Evolutionary conservation across 306 rosid genomes (phyloP).

Genomic region (Prosopis cineraria): DNA sequence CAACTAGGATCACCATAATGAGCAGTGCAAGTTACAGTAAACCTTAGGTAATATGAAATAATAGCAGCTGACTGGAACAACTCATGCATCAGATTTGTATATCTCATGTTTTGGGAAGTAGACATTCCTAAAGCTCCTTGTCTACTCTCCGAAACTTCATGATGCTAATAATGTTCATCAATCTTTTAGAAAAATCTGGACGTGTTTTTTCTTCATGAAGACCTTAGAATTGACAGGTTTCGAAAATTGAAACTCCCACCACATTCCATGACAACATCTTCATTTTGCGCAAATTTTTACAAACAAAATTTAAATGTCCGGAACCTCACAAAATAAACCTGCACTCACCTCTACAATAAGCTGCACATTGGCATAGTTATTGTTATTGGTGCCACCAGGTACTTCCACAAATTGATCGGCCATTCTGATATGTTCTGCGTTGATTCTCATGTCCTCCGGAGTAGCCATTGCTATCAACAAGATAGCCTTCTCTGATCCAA

Average conservation of each 20-base stretch:
- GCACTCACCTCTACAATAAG: constrained; percentile 87
- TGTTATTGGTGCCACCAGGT: constrained; percentile 99
- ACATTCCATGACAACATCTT: constrained; percentile 17
- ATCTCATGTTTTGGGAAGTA: constrained; percentile 24
- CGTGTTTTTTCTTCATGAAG: not conserved
- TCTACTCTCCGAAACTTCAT: not conserved
- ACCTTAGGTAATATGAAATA: constrained; percentile 30
- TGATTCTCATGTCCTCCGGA: constrained; percentile 99
- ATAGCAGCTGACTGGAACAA: constrained; percentile 20
- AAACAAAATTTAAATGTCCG: not conserved
- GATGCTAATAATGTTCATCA: not conserved
- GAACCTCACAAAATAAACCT: constrained; percentile 24
- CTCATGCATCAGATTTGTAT: not conserved
- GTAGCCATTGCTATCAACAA: constrained; percentile 99
- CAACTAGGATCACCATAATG: constrained; percentile 15
- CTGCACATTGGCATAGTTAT: constrained; percentile 97
- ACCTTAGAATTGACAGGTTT: not conserved
- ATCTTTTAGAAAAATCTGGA: not conserved
- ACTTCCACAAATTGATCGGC: constrained; percentile 99
- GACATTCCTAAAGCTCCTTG: not conserved
- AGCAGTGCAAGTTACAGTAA: constrained; percentile 15
- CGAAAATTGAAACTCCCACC: not conserved
- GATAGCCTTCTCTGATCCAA: constrained; percentile 94
- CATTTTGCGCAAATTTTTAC: not conserved
- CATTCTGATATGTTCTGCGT: constrained; percentile 96